These are phyloP conservation scores for Lotus japonicus DNA, from an alignment of 306 rosid species.

Conservation along the genomic window DNA sequence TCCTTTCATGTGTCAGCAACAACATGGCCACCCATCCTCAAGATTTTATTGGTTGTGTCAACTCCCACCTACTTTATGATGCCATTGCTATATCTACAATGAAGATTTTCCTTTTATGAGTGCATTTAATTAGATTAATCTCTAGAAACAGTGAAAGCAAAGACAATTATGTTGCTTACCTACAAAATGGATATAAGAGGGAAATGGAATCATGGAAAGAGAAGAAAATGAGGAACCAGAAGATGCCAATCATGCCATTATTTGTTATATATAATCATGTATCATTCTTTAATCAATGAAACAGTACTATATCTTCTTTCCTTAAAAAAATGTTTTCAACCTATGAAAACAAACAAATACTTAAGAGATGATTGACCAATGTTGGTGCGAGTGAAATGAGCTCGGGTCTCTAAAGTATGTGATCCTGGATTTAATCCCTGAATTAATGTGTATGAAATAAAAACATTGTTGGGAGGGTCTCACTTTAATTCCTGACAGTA, in stretches of 20 bases:
- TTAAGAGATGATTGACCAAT: not conserved
- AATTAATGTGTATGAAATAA: too few species aligned
- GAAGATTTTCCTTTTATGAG: not conserved
- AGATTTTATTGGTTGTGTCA: conserved; percentile 22
- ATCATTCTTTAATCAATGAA: not conserved
- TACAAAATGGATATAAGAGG: conserved; percentile 12
- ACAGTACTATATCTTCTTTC: too few species aligned
- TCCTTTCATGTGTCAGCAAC: conserved; percentile 42
- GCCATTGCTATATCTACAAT: conserved; percentile 4
- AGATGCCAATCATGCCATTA: not conserved
- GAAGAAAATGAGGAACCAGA: conserved; percentile 16
- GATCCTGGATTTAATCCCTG: too few species aligned
- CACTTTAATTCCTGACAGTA: too few species aligned
- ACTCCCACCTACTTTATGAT: conserved; percentile 29
- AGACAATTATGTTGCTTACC: conserved; percentile 27
- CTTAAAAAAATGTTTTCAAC: not conserved
- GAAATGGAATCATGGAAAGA: not conserved
- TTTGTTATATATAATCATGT: not conserved
- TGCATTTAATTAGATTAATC: conserved; percentile 5
- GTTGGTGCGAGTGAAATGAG: too few species aligned
- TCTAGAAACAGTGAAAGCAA: conserved; percentile 15
- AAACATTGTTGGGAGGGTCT: too few species aligned
- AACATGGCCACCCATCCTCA: conserved; percentile 24
- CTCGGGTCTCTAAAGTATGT: too few species aligned
- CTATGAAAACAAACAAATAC: not conserved